These are phyloP conservation scores for Leptomonas seymouri DNA, from an alignment of 208 protist species.

Conservation along the genomic window DNA sequence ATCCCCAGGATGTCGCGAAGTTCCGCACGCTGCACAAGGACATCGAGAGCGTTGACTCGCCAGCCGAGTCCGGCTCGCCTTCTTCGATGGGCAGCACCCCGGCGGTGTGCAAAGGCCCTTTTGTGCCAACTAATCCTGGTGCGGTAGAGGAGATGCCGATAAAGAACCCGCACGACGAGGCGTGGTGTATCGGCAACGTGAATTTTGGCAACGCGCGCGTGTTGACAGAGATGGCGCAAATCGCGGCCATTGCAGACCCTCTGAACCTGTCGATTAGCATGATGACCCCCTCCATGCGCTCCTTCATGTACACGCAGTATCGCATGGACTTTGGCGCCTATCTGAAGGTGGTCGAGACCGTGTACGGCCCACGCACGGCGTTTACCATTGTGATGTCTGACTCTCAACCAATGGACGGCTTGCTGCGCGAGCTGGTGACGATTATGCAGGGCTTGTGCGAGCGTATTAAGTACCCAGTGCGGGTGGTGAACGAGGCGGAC, in stretches of 20 bases:
- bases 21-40: conserved; percentile 13
- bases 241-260: conserved; percentile 10
- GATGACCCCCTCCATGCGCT: conserved; percentile 30
- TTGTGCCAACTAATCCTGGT: background rate
- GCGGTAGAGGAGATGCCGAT: conserved; percentile 15
- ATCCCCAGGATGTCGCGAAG: conserved; percentile 13
- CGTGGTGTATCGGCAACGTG: conserved; percentile 44
- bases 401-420: conserved; percentile 29
- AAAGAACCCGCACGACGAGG: conserved; percentile 62
- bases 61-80: background rate
- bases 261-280: conserved; percentile 22
- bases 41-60: background rate
- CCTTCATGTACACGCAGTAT: conserved; percentile 38
- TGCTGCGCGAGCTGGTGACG: conserved; percentile 38
- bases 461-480: conserved; percentile 56
- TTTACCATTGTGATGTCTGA: conserved; percentile 57
- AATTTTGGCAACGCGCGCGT: conserved; percentile 49
- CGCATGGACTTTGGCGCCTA: conserved; percentile 60
- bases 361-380: conserved; percentile 55
- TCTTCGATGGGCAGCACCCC: background rate
- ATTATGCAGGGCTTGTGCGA: conserved; percentile 47
- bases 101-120: background rate
- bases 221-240: conserved; percentile 39
- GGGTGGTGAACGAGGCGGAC: conserved; percentile 53
- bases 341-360: conserved; percentile 49